A percentile compares a stretch with the other conserved stretches of the same genome.
phyloP scores from a whole-genome alignment of 2,329 filamentous ascomycete genomes.

The Coleophoma eucalyptorum region DNA sequence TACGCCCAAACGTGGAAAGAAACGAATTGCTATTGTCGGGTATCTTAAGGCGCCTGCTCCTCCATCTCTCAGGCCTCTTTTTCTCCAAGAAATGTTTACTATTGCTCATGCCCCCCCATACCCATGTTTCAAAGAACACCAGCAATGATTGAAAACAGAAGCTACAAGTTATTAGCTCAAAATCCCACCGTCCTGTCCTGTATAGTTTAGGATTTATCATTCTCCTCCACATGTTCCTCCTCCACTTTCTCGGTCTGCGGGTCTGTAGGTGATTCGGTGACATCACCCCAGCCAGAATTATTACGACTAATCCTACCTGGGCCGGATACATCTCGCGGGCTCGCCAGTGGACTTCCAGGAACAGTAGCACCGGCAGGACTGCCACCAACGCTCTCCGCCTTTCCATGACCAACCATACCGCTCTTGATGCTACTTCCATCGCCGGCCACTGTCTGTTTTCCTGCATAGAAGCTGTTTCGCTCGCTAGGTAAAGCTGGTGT shows the following conservation, averaged over 20 bases:
- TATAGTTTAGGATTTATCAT: not conserved
- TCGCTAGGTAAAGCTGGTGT: slow-evolving; percentile 67
- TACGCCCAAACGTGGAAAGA: no score
- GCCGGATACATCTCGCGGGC: slow-evolving; percentile 39
- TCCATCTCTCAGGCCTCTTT: slow-evolving; percentile 8
- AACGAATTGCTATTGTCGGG: slow-evolving; percentile 10
- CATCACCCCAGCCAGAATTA: slow-evolving; percentile 21
- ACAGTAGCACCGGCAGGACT: slow-evolving; percentile 59
- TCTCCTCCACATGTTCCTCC: slow-evolving; percentile 6
- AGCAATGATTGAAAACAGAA: not conserved
- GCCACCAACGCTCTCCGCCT: slow-evolving; percentile 78
- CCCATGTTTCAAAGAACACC: not conserved
- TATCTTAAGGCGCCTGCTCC: slow-evolving; percentile 16
- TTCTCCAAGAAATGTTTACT: slow-evolving; percentile 1
- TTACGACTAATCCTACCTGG: slow-evolving; percentile 22
- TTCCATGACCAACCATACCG: slow-evolving; percentile 69
- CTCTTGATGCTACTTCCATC: slow-evolving; percentile 79
- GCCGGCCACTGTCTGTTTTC: slow-evolving; percentile 42
- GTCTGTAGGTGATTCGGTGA: not conserved
- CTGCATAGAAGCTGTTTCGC: slow-evolving; percentile 76
- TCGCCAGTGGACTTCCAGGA: slow-evolving; percentile 58
- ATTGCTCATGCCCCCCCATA: not conserved
- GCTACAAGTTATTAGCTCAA: not conserved
- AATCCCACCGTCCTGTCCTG: not conserved
- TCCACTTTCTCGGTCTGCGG: slow-evolving; percentile 12